These are phyloP conservation scores for Cnidoscolus chayamansa DNA, from an alignment of 441 rosid genomes.

Conservation along the genomic window DNA sequence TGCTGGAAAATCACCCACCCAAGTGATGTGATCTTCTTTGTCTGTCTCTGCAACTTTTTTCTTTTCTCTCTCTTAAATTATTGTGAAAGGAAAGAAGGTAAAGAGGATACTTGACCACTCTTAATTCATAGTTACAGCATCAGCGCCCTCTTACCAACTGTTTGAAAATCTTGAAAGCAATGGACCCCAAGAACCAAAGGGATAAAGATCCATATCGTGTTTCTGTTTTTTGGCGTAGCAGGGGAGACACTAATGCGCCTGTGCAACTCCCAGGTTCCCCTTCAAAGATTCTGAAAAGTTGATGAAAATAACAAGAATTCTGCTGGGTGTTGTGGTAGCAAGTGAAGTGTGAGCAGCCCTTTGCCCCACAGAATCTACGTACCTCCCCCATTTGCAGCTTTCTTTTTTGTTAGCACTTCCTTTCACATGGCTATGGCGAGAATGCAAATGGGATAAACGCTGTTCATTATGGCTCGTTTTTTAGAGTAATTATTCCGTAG, in stretches of 20 bases:
- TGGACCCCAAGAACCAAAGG: slow-evolving; percentile 14
- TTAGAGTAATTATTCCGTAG: too few species aligned
- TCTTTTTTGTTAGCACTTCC: background rate
- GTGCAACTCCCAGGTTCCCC: background rate
- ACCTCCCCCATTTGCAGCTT: slow-evolving; percentile 10
- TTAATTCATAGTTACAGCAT: slow-evolving; percentile 17
- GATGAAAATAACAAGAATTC: background rate
- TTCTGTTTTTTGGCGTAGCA: slow-evolving; percentile 31
- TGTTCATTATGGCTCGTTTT: background rate
- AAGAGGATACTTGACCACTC: slow-evolving; percentile 3
- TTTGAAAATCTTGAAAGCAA: slow-evolving; percentile 17
- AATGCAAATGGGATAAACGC: background rate
- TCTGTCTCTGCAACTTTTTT: background rate
- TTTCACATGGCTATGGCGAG: background rate
- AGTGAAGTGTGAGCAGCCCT: background rate
- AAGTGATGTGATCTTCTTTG: slow-evolving; percentile 13
- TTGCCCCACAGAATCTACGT: slow-evolving; percentile 10
- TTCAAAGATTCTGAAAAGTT: slow-evolving; percentile 25
- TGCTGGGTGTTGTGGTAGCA: slow-evolving; percentile 13
- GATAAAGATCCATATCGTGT: slow-evolving; percentile 22
- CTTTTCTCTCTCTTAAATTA: slow-evolving; percentile 24
- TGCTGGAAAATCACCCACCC: slow-evolving; percentile 26
- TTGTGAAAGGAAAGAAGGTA: slow-evolving; percentile 16
- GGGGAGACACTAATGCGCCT: slow-evolving; percentile 28
- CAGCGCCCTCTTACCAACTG: background rate